A percentile compares a stretch with the other conserved stretches of the same genome.
phyloP scores from a whole-genome alignment of 805 yeast genomes.

The Myxozyma neotropica region DNA sequence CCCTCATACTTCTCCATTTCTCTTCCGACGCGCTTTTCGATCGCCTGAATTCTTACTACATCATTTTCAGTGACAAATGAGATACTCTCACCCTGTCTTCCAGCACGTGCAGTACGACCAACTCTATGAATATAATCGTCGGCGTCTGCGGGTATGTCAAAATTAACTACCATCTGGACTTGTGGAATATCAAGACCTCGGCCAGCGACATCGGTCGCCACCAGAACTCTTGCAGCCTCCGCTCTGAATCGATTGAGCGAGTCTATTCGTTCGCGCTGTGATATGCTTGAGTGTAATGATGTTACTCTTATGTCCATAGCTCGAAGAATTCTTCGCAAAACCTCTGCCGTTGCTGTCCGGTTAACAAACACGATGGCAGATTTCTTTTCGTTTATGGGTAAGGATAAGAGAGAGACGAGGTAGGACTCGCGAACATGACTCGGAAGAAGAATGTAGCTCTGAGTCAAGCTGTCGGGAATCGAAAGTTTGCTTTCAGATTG shows the following conservation, averaged over 20 bases:
- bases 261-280: constrained; percentile 86
- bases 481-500: constrained; percentile 50
- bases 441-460: constrained; percentile 76
- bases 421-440: constrained; percentile 89
- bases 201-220: constrained; percentile 96
- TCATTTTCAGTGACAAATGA: constrained; percentile 86
- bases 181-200: constrained; percentile 96
- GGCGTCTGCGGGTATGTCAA: constrained; percentile 92
- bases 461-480: constrained; percentile 70
- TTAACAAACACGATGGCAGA: constrained; percentile 89
- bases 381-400: constrained; percentile 61
- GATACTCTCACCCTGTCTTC: constrained; percentile 80
- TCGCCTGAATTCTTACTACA: constrained; percentile 74
- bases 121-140: constrained; percentile 96
- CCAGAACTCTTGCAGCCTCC: constrained; percentile 85
- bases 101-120: constrained; percentile 99
- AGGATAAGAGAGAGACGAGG: constrained; percentile 65
- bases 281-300: constrained; percentile 91
- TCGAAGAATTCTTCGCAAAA: constrained; percentile 73
- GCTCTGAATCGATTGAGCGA: constrained; percentile 93
- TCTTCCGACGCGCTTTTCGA: constrained; percentile 79
- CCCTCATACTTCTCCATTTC: constrained; percentile 76
- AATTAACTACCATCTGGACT: constrained; percentile 87
- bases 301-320: constrained; percentile 78
- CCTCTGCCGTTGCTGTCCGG: constrained; percentile 86